phyloP scores from a whole-genome alignment of 257 asterid species.

The Catharanthus roseus region DNA sequence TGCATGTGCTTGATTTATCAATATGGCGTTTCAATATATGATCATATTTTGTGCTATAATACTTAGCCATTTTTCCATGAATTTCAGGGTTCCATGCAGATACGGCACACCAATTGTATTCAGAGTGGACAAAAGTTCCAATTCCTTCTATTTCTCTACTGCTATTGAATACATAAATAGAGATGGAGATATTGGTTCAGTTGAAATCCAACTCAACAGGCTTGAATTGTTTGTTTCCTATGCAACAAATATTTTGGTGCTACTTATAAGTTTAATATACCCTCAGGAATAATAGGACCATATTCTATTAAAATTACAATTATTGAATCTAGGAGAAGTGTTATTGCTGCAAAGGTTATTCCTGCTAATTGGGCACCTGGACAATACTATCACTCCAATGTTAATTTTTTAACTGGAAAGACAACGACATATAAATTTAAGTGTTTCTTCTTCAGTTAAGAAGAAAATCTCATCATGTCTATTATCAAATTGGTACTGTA shows the following conservation, averaged over 20 bases:
- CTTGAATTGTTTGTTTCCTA: conserved; percentile 19
- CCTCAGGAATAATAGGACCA: conserved; percentile 20
- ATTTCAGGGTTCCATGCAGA: conserved; percentile 30
- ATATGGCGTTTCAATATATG: too few species aligned
- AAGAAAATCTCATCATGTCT: too few species aligned
- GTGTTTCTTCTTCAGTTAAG: too few species aligned
- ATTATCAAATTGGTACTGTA: too few species aligned
- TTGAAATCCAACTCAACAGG: conserved; percentile 19
- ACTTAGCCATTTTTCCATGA: not conserved
- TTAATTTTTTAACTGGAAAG: too few species aligned
- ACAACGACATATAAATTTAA: too few species aligned
- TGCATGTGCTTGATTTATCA: too few species aligned
- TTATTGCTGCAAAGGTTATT: conserved; percentile 22
- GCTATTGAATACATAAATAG: conserved; percentile 29
- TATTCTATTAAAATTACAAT: conserved; percentile 31
- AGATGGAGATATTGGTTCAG: conserved; percentile 37
- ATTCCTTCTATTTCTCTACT: conserved; percentile 20
- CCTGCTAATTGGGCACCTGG: conserved; percentile 35
- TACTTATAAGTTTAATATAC: conserved; percentile 17
- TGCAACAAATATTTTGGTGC: conserved; percentile 36
- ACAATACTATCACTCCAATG: conserved; percentile 6
- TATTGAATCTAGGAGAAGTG: not conserved
- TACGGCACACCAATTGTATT: conserved; percentile 18
- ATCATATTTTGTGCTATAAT: too few species aligned
- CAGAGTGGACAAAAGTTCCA: conserved; percentile 26